phyloP scores from a whole-genome alignment of 257 asterid genomes.

The Euphrasia confusa region DNA sequence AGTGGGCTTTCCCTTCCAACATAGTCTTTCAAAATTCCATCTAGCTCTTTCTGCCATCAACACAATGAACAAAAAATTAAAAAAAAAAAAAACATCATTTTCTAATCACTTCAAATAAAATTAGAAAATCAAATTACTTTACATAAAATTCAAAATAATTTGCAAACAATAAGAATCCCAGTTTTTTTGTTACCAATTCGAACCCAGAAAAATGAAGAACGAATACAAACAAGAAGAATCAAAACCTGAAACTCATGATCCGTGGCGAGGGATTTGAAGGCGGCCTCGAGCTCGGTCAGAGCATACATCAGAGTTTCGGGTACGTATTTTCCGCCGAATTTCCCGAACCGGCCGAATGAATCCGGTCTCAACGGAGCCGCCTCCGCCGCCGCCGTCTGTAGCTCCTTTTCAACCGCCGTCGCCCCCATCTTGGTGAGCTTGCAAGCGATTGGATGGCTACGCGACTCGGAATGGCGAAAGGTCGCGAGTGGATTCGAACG shows the following conservation, averaged over 20 bases:
- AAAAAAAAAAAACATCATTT: too few relatives aligned
- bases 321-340: slow-evolving; percentile 81
- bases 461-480: slow-evolving; percentile 24
- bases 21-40: slow-evolving; percentile 78
- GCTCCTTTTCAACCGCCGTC: slow-evolving; percentile 34
- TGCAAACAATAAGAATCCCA: not conserved
- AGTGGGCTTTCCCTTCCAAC: slow-evolving; percentile 96
- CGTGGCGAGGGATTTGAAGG: slow-evolving; percentile 51
- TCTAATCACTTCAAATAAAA: too few relatives aligned
- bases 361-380: slow-evolving; percentile 57
- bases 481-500: slow-evolving; percentile 25
- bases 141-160: slow-evolving; percentile 2
- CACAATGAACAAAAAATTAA: slow-evolving; percentile 9
- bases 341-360: slow-evolving; percentile 80
- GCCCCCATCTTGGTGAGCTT: slow-evolving; percentile 36
- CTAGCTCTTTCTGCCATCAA: slow-evolving; percentile 62
- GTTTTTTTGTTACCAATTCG: too few relatives aligned
- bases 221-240: not conserved
- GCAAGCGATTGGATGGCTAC: slow-evolving; percentile 28
- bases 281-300: slow-evolving; percentile 82
- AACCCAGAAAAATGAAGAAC: not conserved
- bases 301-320: slow-evolving; percentile 93
- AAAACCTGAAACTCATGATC: slow-evolving; percentile 74
- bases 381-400: slow-evolving; percentile 24
- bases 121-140: too few relatives aligned